Evolutionary conservation across 2,329 filamentous ascomycete genomes (phyloP), one percentile per base, ranked within the genome.

Genomic region (Nothomitra cinnamomea): DNA sequence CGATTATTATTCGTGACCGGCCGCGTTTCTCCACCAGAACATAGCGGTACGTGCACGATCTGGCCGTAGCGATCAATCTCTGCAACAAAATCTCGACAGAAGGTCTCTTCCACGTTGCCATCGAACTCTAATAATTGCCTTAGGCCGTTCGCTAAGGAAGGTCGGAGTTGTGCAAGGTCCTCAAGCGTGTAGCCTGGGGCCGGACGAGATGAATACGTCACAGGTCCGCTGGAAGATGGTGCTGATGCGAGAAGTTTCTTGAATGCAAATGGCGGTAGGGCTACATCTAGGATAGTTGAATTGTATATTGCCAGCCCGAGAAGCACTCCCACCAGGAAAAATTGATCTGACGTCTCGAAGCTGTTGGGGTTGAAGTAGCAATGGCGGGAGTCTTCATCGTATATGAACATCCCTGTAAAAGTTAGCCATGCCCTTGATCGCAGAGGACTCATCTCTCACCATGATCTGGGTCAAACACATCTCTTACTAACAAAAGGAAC

Each of bases 321-420:
- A 6, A 95, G 75, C 12, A 92, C 86, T 0, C 89, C 89, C 25
- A 95, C 85, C 21, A 95, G 74, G 63, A 92, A 94, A 66, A 86
- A 95, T 59, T 94, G 87, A 62, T 95, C 87, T 0, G 87, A 89
- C 0, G 86, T 89, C 65, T 95, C 89, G 60, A 95, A 88, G 15
- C 85, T 87, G 63, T 83, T 79, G 0, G 88, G 85, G 63, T 95
- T 95, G 70, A 95, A 95, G 66, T 95, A 95, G 68, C 89, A 95
- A 63, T 85, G 87, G 48, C 79, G 78, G 2, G 88, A 94, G 61
- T 95, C 87, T 52, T 94, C 87, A 57, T 95, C 89, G 65, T 94
- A 95, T 6, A 85, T 72, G 64, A 95, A 95, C 67, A 95, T 79
- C n/a, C 87, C 87, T 89, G 47, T 40, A 8, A 53, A 51, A 6